Percentiles rank a stretch among this genome's conserved stretches.
These are phyloP conservation scores for Ammopiptanthus mongolicus DNA, from an alignment of 306 rosid genomes.

Conservation along the genomic window DNA sequence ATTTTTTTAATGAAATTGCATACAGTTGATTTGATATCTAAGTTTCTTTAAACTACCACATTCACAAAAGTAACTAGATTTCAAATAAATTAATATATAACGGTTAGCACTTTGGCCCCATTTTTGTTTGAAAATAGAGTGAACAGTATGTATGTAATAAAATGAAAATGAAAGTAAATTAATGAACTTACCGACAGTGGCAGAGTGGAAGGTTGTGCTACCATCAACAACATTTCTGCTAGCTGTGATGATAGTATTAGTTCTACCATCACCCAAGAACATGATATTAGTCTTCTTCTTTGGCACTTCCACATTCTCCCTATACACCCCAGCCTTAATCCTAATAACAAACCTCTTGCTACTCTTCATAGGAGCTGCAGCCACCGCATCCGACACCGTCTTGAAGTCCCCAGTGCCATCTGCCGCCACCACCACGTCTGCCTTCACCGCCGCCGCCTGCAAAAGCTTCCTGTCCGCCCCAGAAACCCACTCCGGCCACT, in stretches of 20 bases:
- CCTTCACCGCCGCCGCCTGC: conserved; percentile 42
- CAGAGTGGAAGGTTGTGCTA: conserved; percentile 86
- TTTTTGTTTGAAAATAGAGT: neutral
- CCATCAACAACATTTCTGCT: conserved; percentile 82
- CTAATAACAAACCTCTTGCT: conserved; percentile 52
- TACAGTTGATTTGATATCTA: no score
- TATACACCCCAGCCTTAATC: conserved; percentile 75
- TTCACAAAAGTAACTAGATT: no score
- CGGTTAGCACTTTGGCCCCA: no score
- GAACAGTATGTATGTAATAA: no score
- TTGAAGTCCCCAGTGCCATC: conserved; percentile 69
- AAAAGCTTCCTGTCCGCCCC: conserved; percentile 53
- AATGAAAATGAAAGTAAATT: neutral
- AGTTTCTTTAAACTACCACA: no score
- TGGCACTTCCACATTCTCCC: conserved; percentile 69
- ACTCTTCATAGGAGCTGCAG: conserved; percentile 65
- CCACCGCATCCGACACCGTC: conserved; percentile 81
- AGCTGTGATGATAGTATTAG: conserved; percentile 62
- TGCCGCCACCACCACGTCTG: conserved; percentile 72
- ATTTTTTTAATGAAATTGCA: no score
- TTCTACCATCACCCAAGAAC: conserved; percentile 78
- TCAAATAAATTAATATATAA: no score
- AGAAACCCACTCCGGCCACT: conserved; percentile 86
- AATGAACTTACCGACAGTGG: conserved; percentile 67
- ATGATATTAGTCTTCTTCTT: conserved; percentile 62